Evolutionary conservation across 371 early-diverging fungal species (phyloP), one percentile per base, ranked within the genome.

Genomic region (Mucor lusitanicus): DNA sequence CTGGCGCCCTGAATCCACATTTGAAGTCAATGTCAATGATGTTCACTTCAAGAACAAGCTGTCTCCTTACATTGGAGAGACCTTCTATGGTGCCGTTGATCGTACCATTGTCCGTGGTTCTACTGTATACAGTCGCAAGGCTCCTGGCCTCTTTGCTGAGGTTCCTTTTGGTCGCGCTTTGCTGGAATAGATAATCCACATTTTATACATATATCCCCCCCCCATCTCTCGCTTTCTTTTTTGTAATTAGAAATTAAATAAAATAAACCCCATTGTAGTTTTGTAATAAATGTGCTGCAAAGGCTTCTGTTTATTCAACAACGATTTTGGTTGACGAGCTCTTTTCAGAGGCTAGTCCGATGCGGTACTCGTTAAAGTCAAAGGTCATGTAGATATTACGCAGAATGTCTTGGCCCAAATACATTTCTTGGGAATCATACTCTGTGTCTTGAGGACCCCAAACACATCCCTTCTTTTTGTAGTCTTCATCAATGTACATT

Each of bases 31-130:
- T 19, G 56, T 69, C 9, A 78, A 85, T 60, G 85, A 87, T 59
- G 84, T 93, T 50, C 89, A 91, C 67, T 93, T 93, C 73, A 90
- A 91, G 74, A 91, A 93, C 77, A 93, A 92, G 80, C 79, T 91
- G 17, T 92, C 92, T 5, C 93, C 93, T 8, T 93, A 93, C 71
- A 76, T 85, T 71, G 91, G 89, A 19, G 78, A 83, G 57, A 68
- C 71, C 0, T 74, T 92, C 60, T 76, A 85, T 44, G 94, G 92
- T 37, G 77, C 78, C 9, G 90, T 93, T 37, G 85, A 87, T 76
- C 84, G 86, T 65, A 92, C 94, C 19, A 78, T 91, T 61, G 83
- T 92, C n/a, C 90, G 94, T 59, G 94, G 94, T 5, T 75, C 82
- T 4, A 78, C 77, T 37, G 91, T 87, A 28, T 93, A 75, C 67